Evolutionary conservation across 2,329 filamentous ascomycete species (phyloP), one percentile per base, ranked within the genome.

Genomic region (Incumbomyces lentus): DNA sequence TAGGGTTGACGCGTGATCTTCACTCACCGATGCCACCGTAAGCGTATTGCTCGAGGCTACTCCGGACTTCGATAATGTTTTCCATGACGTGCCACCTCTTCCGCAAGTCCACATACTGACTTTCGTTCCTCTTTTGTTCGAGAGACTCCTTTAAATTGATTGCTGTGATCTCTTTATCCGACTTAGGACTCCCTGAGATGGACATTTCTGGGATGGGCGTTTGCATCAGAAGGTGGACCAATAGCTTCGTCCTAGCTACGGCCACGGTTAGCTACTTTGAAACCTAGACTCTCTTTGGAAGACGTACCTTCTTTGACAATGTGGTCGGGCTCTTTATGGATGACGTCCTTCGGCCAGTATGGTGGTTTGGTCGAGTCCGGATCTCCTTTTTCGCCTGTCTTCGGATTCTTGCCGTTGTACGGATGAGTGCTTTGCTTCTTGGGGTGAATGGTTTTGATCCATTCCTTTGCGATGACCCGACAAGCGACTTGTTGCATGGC

Each of bases 241-340:
- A 38, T 1, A 62, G 52, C 12, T 46, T 47, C 6, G 56, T 50
- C 34, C 59, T 52, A 30, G 56, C 59, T 61, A 34, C n/a, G 17
- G 11, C 12, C 22, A 16, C 2, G 13, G 35, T 46, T 19, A 40
- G 35, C 16, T 19, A 17, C n/a, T 10, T 14, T 5, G 31, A 32
- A 17, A 17, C 6, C 14, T 11, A n/a, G 26, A n/a, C 11, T 17
- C 12, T 2, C 3, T 5, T 7, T 7, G 42, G 4, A 33, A 17
- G n/a, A 19, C 68, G 52, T 61, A 72, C 69, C 64, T 34, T 66
- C 62, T 58, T 69, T 71, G 42, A 63, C 60, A 16, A 71, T 54
- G 55, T 73, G 70, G 45, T 72, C 69, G 2, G 70, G 70, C 55
- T 73, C 70, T 55, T 62, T 68, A 58, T 73, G 70, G 34, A 64